Evolutionary conservation across 371 early-diverging fungal species (phyloP).

Genomic region (Lichtheimia ornata): DNA sequence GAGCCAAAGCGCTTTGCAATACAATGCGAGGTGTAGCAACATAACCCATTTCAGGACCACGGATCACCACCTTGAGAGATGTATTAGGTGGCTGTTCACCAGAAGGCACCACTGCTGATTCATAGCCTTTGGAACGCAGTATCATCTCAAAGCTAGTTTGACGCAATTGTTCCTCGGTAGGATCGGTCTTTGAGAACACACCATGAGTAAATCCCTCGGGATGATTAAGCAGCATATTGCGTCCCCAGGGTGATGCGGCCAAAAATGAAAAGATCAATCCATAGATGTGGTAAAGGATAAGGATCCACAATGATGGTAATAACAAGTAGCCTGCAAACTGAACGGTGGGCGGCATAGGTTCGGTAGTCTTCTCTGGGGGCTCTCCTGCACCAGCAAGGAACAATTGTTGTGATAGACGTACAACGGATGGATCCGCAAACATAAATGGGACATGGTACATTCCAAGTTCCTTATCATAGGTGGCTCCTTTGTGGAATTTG

Average conservation of each 20-base stretch:
- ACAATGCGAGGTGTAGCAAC: constrained; percentile 63
- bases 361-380: constrained; percentile 24
- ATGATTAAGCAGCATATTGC: constrained; percentile 55
- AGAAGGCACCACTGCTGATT: constrained; percentile 26
- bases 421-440: constrained; percentile 62
- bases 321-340: constrained; percentile 65
- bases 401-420: constrained; percentile 59
- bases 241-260: constrained; percentile 55
- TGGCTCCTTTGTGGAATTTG: constrained; percentile 37
- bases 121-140: constrained; percentile 54
- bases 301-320: constrained; percentile 48
- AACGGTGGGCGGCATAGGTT: constrained; percentile 47
- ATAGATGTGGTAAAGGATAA: constrained; percentile 40
- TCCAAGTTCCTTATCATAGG: constrained; percentile 45
- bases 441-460: constrained; percentile 62
- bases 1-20: constrained; percentile 55
- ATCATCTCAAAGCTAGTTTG: constrained; percentile 59
- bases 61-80: constrained; percentile 47
- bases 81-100: constrained; percentile 36
- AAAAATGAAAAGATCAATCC: constrained; percentile 51
- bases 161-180: constrained; percentile 53
- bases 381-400: constrained; percentile 37
- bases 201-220: constrained; percentile 59
- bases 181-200: constrained; percentile 61
- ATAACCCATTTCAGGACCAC: constrained; percentile 68